Conservation (phyloP, 2,329 filamentous ascomycete genomes). For the Cucurbitaria berberidis region DNA sequence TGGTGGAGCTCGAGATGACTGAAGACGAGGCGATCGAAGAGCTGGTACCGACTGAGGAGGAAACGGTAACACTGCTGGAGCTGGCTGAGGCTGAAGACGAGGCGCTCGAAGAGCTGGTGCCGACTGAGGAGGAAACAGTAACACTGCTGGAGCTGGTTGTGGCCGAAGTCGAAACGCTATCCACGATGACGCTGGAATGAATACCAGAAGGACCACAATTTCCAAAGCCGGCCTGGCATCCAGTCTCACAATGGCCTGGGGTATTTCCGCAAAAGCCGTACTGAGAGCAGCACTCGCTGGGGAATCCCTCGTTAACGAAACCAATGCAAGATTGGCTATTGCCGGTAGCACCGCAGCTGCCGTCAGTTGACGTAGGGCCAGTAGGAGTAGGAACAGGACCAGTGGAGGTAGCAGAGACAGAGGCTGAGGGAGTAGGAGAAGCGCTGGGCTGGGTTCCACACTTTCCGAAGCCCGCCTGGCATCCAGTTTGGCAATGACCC, state of each 20-base stretch:
- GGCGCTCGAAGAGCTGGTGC: not conserved
- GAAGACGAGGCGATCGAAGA: not conserved
- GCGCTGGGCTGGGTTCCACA: slow-evolving; percentile 12
- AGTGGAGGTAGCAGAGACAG: slow-evolving; percentile 41
- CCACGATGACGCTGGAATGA: not conserved
- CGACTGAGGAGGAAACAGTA: not conserved
- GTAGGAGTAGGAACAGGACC: slow-evolving; percentile 38
- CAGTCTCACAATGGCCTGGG: slow-evolving; percentile 17
- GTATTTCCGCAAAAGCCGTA: slow-evolving; percentile 49
- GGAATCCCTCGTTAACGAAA: slow-evolving; percentile 29
- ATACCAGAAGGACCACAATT: slow-evolving; percentile 22
- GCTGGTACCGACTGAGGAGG: not conserved
- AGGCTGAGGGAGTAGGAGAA: not conserved
- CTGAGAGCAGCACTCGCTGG: slow-evolving; percentile 53
- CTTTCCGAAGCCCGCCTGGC: slow-evolving; percentile 23
- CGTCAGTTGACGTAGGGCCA: slow-evolving; percentile 26
- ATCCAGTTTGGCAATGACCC: slow-evolving; percentile 36
- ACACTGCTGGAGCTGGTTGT: not conserved
- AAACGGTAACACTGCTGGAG: not conserved
- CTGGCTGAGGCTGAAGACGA: not conserved
- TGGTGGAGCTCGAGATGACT: not conserved
- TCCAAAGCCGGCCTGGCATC: slow-evolving; percentile 35
- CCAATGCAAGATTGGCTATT: slow-evolving; percentile 24
- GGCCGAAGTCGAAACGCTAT: slow-evolving; percentile 2
- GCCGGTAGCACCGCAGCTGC: slow-evolving; percentile 21